Evolutionary conservation across 1,284 basidiomycete genomes (phyloP), one percentile per base, ranked within the genome.

Genomic region (Moniliella sp.): DNA sequence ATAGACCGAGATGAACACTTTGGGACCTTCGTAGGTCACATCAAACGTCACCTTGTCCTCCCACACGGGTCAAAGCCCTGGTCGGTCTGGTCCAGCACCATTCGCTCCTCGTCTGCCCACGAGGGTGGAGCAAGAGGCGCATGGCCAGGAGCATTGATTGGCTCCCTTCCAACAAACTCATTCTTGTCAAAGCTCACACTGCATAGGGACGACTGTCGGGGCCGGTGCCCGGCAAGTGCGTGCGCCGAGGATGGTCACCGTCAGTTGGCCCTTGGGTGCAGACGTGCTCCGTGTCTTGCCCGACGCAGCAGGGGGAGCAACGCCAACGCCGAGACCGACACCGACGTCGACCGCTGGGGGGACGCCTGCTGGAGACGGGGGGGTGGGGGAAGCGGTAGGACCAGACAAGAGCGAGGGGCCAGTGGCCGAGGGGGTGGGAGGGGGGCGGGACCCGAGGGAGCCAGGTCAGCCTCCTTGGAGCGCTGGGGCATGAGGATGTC

Each of bases 121-220:
- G n/a, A n/a, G n/a, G n/a, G n/a, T n/a, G n/a, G n/a, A n/a, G n/a
- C n/a, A n/a, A n/a, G n/a, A n/a, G n/a, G n/a, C n/a, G n/a, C n/a
- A n/a, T n/a, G n/a, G n/a, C n/a, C n/a, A n/a, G n/a, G n/a, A n/a
- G n/a, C 80, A 46, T 74, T 59, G 27, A 77, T 79, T 13, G 88
- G 82, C 54, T 91, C 81, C 37, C 88, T 68, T 45, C 76, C 77
- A 57, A 97, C 78, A 60, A 94, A 99, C 64, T 99, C 88, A 69
- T 86, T 94, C 65, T 94, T 81, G 67, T 99, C 88, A 63, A 94
- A 97, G 62, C 86, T 78, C 48, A 91, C 83, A 97, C 88, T 45
- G 84, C 81, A 61, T 97, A 97, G 9, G 88, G 91, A 14, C 77
- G 70, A 2, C 76, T 12, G 35, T 32, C 5, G 44, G 38, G 18